Conservation (phyloP, 176 grass and related monocot genomes). For the Oropetium thomaeum region DNA sequence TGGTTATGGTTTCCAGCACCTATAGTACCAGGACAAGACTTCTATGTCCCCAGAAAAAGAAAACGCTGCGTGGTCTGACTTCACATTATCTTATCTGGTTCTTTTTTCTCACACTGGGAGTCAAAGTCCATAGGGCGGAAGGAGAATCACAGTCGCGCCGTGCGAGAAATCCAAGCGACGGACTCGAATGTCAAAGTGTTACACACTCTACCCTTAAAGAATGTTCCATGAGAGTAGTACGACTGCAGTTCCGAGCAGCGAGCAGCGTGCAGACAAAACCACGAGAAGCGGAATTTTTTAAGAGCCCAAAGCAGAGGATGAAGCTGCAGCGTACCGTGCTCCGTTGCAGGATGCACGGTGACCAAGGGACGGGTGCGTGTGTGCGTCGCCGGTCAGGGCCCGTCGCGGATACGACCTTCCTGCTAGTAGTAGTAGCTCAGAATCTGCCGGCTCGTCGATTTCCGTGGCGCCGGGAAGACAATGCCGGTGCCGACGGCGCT, state of each 20-base stretch:
- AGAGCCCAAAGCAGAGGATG: not conserved
- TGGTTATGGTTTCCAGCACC: no score
- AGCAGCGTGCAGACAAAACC: not conserved
- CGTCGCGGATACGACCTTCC: not conserved
- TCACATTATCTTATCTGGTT: not conserved
- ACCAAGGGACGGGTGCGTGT: not conserved
- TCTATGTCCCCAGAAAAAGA: not conserved
- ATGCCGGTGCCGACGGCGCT: not conserved
- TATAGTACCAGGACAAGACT: not conserved
- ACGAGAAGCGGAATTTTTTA: not conserved
- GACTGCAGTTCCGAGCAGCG: not conserved
- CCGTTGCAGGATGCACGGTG: not conserved
- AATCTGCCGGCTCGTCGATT: not conserved
- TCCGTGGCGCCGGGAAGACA: not conserved
- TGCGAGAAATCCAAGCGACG: not conserved
- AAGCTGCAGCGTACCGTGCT: not conserved
- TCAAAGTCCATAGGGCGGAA: not conserved
- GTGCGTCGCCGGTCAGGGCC: not conserved
- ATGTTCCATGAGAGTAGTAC: slow-evolving; percentile 11
- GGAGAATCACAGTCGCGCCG: slow-evolving; percentile 3
- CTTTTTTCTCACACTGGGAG: not conserved
- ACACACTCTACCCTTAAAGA: not conserved
- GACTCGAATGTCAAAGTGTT: slow-evolving; percentile 12
- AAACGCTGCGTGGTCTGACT: not conserved
- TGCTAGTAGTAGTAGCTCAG: not conserved